Percentiles rank a stretch among this genome's conserved stretches.
Conservation (phyloP, 495 filamentous ascomycete species). For the Polyplosphaeria fusca region DNA sequence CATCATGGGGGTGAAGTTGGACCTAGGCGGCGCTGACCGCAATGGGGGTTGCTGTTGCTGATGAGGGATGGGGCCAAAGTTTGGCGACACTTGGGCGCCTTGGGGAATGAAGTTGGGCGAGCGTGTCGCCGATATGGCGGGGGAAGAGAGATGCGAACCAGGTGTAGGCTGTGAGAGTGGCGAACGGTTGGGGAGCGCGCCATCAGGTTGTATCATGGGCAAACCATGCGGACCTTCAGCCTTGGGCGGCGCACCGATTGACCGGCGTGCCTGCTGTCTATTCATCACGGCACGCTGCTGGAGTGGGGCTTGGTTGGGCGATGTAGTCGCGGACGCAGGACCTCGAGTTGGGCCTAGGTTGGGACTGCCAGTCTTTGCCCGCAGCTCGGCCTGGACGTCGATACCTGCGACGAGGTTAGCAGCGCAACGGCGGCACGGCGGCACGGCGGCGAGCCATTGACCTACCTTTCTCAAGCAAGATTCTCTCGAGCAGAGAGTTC, state of each 20-base stretch:
- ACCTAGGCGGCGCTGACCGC: constrained; percentile 41
- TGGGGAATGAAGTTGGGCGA: constrained; percentile 70
- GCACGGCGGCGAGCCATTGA: neutral
- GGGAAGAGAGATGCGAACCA: constrained; percentile 77
- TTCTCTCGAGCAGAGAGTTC: constrained; percentile 92
- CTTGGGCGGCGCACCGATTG: constrained; percentile 63
- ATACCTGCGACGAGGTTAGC: constrained; percentile 61
- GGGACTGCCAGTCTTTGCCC: constrained; percentile 77
- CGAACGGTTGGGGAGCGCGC: constrained; percentile 39
- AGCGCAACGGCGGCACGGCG: neutral
- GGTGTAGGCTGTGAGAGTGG: constrained; percentile 73
- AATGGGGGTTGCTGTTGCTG: constrained; percentile 45
- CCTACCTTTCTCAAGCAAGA: constrained; percentile 90
- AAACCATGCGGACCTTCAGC: constrained; percentile 36
- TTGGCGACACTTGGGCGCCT: constrained; percentile 62
- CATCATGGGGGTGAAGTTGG: constrained; percentile 36
- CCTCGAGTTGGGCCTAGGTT: constrained; percentile 60
- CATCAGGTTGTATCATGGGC: constrained; percentile 36
- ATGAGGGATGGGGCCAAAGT: constrained; percentile 57
- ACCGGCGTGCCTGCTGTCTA: constrained; percentile 64
- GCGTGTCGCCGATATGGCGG: constrained; percentile 56
- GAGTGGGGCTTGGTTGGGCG: constrained; percentile 57
- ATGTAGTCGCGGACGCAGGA: constrained; percentile 58
- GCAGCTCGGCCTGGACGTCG: constrained; percentile 93
- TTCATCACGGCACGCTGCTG: constrained; percentile 71